Conservation (phyloP, 2,329 filamentous ascomycete genomes). For the Stachybotrys chlorohalonatus region DNA sequence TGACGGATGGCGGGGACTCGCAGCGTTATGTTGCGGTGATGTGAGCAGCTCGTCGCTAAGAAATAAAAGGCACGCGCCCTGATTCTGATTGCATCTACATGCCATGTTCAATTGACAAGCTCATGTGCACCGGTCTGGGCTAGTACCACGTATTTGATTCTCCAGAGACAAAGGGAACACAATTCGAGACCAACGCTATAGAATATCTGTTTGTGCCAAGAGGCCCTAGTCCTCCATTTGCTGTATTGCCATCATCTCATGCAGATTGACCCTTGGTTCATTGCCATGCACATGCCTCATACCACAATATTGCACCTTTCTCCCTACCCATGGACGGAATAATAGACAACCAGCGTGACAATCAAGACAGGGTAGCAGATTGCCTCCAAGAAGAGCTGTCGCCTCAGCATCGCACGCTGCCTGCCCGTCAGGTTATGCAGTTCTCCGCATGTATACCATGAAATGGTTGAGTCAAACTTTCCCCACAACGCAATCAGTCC, state of each 20-base stretch:
- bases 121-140: too few species aligned
- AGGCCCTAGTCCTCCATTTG: too few species aligned
- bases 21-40: too few species aligned
- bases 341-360: conserved; percentile 20
- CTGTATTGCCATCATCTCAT: not conserved
- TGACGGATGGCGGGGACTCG: too few species aligned
- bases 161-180: too few species aligned
- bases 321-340: conserved; percentile 12
- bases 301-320: not conserved
- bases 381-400: conserved; percentile 27
- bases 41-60: too few species aligned
- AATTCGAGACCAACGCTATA: too few species aligned
- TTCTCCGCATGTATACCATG: conserved; percentile 40
- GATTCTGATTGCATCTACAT: too few species aligned
- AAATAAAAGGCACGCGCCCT: too few species aligned
- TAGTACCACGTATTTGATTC: too few species aligned
- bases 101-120: too few species aligned
- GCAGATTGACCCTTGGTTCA: not conserved
- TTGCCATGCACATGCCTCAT: not conserved
- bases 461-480: conserved; percentile 33
- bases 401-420: conserved; percentile 20
- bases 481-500: conserved; percentile 34
- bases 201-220: too few species aligned
- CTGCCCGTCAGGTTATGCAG: conserved; percentile 24
- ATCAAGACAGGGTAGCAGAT: conserved; percentile 22